Evolutionary conservation across 176 grass and related monocot genomes (phyloP).

Genomic region (Rhynchospora pubera): DNA sequence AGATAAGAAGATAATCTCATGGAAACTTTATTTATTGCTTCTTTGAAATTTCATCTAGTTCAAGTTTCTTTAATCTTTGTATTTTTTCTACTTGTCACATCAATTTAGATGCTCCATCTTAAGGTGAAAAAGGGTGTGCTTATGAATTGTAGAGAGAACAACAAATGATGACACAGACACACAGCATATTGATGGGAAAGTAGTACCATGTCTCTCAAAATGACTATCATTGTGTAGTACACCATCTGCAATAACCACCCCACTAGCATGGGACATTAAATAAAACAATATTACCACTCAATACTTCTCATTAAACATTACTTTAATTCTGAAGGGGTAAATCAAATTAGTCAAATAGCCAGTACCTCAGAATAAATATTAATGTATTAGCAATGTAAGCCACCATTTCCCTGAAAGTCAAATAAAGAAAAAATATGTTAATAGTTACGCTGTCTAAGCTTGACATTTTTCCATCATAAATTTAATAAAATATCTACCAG

Average conservation of each 20-base stretch:
- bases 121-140: neutral
- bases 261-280: conserved; percentile 38
- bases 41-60: neutral
- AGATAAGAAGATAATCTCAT: neutral
- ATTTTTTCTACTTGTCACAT: neutral
- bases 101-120: neutral
- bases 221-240: conserved; percentile 68
- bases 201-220: conserved; percentile 86
- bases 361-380: conserved; percentile 97
- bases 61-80: neutral
- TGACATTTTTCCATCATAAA: neutral
- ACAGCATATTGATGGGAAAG: conserved; percentile 10
- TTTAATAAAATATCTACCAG: conserved; percentile 3
- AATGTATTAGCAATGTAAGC: conserved; percentile 95
- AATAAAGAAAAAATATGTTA: conserved; percentile 14
- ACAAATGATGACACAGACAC: neutral
- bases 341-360: conserved; percentile 5
- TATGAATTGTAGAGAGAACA: neutral
- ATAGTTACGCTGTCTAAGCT: conserved; percentile 14
- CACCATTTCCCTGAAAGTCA: conserved; percentile 92
- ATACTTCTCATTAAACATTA: conserved; percentile 7
- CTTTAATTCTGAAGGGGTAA: neutral
- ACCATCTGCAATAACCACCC: conserved; percentile 96
- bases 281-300: conserved; percentile 1
- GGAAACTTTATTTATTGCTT: neutral